Evolutionary conservation across 2,329 filamentous ascomycete genomes (phyloP).

Genomic region (Neonectria neomacrospora): DNA sequence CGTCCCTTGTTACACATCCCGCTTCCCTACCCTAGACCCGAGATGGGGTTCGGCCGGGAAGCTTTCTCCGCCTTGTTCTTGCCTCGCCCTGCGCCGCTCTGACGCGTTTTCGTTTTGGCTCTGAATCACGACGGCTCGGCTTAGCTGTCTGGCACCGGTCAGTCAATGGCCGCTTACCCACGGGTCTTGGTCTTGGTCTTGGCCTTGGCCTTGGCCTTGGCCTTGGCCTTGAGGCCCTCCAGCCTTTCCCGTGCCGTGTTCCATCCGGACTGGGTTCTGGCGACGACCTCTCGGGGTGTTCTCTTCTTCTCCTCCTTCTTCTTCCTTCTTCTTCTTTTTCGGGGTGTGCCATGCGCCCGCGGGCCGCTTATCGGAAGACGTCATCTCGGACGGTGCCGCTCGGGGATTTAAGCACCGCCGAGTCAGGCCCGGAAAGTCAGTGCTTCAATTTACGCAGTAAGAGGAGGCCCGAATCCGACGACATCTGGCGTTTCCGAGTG

Average conservation of each 20-base stretch:
- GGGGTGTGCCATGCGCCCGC: neutral
- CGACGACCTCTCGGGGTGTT: neutral
- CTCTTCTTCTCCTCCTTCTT: no score
- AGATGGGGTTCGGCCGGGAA: slow-evolving; percentile 16
- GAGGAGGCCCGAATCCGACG: neutral
- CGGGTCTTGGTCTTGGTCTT: neutral
- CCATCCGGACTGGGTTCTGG: slow-evolving; percentile 15
- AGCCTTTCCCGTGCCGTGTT: slow-evolving; percentile 7
- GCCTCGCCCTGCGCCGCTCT: neutral
- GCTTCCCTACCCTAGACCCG: slow-evolving; percentile 17
- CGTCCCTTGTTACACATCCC: no score
- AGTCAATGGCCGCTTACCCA: neutral
- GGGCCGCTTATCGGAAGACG: neutral
- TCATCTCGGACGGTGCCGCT: neutral
- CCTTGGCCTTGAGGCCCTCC: neutral
- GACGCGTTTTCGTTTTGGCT: neutral
- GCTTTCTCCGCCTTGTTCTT: neutral
- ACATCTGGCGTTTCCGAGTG: neutral
- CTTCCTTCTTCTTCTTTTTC: no score
- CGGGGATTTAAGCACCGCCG: neutral
- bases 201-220: no score
- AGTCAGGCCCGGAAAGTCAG: neutral
- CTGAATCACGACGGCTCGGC: neutral
- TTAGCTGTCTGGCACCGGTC: slow-evolving; percentile 1
- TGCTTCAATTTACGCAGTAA: no score